phyloP scores from a whole-genome alignment of 78 protist species.

The Parvularia atlantis region DNA sequence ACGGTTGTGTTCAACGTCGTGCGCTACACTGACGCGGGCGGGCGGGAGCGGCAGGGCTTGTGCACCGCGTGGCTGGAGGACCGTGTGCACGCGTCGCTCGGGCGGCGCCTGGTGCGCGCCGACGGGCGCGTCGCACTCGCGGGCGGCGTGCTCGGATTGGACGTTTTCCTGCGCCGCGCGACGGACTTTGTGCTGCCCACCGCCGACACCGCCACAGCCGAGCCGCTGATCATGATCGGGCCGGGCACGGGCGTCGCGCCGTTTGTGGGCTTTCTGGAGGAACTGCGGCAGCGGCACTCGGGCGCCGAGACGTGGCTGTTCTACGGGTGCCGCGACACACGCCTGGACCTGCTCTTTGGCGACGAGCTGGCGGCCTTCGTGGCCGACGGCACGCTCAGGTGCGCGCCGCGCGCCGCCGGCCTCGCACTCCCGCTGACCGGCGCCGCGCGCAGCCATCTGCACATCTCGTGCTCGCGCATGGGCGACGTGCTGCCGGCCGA shows the following conservation, averaged over 20 bases:
- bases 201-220: no score
- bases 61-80: no score
- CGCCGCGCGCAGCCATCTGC: neutral
- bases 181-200: no score
- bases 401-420: constrained; percentile 49
- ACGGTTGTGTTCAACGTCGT: no score
- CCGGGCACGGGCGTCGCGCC: constrained; percentile 97
- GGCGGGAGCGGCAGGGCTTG: no score
- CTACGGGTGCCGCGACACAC: constrained; percentile 75
- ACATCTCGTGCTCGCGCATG: neutral
- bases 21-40: no score
- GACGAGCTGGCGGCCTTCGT: constrained; percentile 49
- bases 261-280: constrained; percentile 72
- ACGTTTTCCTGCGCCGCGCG: no score
- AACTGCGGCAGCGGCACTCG: neutral
- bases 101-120: no score
- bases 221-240: constrained; percentile 80
- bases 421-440: no score
- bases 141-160: no score
- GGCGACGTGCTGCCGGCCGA: neutral
- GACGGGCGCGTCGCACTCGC: no score
- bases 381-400: constrained; percentile 15
- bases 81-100: no score
- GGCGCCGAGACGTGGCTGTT: constrained; percentile 25
- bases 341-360: constrained; percentile 59